A percentile compares a stretch with the other conserved stretches of the same genome.
These are phyloP conservation scores for Aspergillus floridensis DNA, from an alignment of 2,329 filamentous ascomycete genomes.

Conservation along the genomic window DNA sequence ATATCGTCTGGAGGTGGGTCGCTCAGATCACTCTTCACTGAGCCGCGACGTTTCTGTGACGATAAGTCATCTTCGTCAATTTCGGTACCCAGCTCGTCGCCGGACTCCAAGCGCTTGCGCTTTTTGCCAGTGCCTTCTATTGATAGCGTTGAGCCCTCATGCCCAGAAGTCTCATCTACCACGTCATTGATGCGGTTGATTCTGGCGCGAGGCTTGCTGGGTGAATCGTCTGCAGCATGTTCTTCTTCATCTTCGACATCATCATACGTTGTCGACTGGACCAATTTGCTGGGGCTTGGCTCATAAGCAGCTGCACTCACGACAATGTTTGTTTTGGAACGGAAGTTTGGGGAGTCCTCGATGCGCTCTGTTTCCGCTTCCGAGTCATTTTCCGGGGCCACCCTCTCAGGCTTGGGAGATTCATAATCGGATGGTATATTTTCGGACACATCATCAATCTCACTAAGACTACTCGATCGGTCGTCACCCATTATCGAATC, in stretches of 20 bases:
- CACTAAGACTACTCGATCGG: conserved; percentile 86
- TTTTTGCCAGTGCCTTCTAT: conserved; percentile 38
- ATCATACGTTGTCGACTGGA: conserved; percentile 53
- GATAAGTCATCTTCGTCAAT: conserved; percentile 42
- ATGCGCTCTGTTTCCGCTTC: conserved; percentile 94
- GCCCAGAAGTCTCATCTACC: conserved; percentile 22
- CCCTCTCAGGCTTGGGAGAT: conserved; percentile 50
- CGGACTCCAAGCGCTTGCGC: conserved; percentile 39
- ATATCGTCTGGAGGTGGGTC: conserved; percentile 36
- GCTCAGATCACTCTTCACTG: conserved; percentile 37
- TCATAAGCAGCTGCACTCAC: conserved; percentile 59
- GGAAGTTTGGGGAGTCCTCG: conserved; percentile 74
- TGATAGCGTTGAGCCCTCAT: conserved; percentile 29
- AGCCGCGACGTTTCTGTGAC: conserved; percentile 41
- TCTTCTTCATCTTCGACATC: conserved; percentile 53
- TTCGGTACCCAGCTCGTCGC: conserved; percentile 36
- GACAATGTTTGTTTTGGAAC: conserved; percentile 59
- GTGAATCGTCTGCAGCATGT: conserved; percentile 40
- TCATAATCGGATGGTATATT: conserved; percentile 59
- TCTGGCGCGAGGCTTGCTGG: conserved; percentile 39
- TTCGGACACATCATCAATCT: conserved; percentile 78
- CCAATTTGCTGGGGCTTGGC: conserved; percentile 74
- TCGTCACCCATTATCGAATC: conserved; percentile 60
- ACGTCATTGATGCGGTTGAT: conserved; percentile 28
- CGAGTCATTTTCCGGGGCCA: conserved; percentile 65